Base-by-base conservation (phyloP, 257 asterid genomes). In the Penstemon davidsonii region DNA sequence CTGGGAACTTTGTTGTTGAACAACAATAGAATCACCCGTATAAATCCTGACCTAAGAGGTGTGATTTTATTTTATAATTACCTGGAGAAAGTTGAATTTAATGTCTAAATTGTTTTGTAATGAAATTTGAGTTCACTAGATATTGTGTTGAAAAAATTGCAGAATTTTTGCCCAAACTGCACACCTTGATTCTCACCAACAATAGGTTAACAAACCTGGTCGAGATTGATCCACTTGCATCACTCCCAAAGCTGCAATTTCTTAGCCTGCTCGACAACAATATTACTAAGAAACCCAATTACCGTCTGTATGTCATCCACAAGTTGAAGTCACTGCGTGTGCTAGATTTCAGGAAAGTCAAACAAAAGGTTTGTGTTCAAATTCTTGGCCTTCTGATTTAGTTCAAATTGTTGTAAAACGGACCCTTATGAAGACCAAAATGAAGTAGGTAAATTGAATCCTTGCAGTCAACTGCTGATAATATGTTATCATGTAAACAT, bases 1-100 rank as follows among this genome's bases (percentile, higher is more conserved):
- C 82, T 94, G 0, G 99, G 99, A 6, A 91, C 98, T 42, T 63
- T 91, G 83, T 78, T 94, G 77, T 15, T 94, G 86, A 94, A 94
- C 88, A 94, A 85, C 78, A 91, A 94, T 71, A 88, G 99, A 64
- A 89, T 91, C 72, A 94, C 99, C 50, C 96, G 99, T n/a, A 91
- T 94, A 75, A 91, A 79, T 76, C 87, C 96, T 71, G 88, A 86
- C 61, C 76, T 91, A 40, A 95, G 99, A 91, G 99, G 99, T 91
- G 69, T 59, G 78, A 13, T 8, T 65, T 61, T 36, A 12, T 12
- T 3, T 5, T 39, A 25, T 60, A 25, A 13, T 38, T 42, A 6
- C 60, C 6, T 58, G 2, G 10, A 47, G 12, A 45, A 11, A n/a
- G 12, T 41, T 4, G 55, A 53, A 37, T 33, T 52, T 49, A 4